phyloP scores from a whole-genome alignment of 2,329 filamentous ascomycete genomes.

The Fusarium sp. region DNA sequence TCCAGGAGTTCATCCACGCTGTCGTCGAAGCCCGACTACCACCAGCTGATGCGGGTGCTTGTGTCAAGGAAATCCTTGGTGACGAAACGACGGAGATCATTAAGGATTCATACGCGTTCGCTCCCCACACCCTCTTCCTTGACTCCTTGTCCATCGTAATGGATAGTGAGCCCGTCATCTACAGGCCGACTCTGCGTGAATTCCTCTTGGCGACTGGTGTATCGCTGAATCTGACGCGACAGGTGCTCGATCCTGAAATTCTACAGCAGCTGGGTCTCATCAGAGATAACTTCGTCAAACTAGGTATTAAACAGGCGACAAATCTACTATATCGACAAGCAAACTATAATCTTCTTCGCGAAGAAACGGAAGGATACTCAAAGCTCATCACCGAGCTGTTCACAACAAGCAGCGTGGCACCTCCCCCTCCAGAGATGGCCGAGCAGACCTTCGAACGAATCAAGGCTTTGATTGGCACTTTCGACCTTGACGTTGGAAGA shows the following conservation, averaged over 20 bases:
- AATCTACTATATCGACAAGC: conserved; percentile 95
- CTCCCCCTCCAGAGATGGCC: conserved; percentile 81
- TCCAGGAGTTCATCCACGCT: conserved; percentile 87
- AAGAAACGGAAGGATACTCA: conserved; percentile 97
- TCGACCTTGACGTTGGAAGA: conserved; percentile 95
- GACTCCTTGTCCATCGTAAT: conserved; percentile 86
- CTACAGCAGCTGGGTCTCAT: conserved; percentile 85
- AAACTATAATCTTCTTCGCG: conserved; percentile 94
- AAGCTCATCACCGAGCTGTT: conserved; percentile 97
- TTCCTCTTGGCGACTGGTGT: conserved; percentile 82
- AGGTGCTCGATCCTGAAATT: conserved; percentile 84
- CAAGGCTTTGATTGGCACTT: conserved; percentile 95
- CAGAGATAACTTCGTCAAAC: conserved; percentile 84
- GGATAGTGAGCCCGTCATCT: conserved; percentile 73
- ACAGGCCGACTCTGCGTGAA: conserved; percentile 69
- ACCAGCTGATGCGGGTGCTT: conserved; percentile 77
- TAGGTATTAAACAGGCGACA: conserved; percentile 90
- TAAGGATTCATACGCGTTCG: conserved; percentile 67
- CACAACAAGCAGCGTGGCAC: conserved; percentile 83
- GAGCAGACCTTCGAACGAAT: conserved; percentile 91
- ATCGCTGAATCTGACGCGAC: conserved; percentile 79
- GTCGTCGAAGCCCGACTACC: conserved; percentile 78
- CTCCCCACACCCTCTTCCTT: conserved; percentile 80
- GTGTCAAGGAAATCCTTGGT: conserved; percentile 81
- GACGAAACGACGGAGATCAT: conserved; percentile 66